Base-by-base conservation (phyloP, 805 yeast genomes). In the Komagataella populi region DNA sequence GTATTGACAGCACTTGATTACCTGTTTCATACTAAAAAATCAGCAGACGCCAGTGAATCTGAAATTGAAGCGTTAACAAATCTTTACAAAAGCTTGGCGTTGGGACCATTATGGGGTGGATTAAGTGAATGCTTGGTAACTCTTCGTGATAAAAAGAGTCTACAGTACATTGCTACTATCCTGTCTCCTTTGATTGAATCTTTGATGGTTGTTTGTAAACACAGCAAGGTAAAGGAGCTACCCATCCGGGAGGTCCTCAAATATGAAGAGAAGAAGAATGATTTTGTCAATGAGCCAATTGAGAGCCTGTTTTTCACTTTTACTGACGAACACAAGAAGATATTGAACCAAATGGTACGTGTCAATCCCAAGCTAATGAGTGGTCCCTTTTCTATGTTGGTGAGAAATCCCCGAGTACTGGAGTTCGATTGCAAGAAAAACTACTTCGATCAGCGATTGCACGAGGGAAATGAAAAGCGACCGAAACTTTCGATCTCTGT, bases 131-230 rank as follows among this genome's bases (percentile, higher is more conserved):
- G 87, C 56, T 69, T 88, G 58, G 66, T 79, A 46, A 71, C 75
- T 5, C 69, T 86, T 53, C 91, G 83, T 59, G 80, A 76, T 20
- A 75, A 77, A 45, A 72, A 76, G 14, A 70, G 71, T 14, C 67
- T 83, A 55, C 69, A 77, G 20, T 80, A 80, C 48, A 78, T 87
- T 47, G 89, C 96, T 0, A 84, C 95, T 1, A 83, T 87, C 1
- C 67, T 90, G 22, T 70, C 91, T 22, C 97, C 98, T 0, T 66
- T 89, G 54, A 87, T 91, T 54, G 99, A 91, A 63, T 82, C 96
- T 0, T 71, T 93, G 52, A 88, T 93, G 95, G 96, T 91, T 49
- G 93, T 93, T n/a, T 89, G 96, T 67, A 90, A 90, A 60, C 95
- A 87, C 60, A 79, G 87, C 57, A 77, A 77, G 54, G 82, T 80